Conservation (phyloP, 176 grass and related monocot species). For the Tillandsia fasciculata region DNA sequence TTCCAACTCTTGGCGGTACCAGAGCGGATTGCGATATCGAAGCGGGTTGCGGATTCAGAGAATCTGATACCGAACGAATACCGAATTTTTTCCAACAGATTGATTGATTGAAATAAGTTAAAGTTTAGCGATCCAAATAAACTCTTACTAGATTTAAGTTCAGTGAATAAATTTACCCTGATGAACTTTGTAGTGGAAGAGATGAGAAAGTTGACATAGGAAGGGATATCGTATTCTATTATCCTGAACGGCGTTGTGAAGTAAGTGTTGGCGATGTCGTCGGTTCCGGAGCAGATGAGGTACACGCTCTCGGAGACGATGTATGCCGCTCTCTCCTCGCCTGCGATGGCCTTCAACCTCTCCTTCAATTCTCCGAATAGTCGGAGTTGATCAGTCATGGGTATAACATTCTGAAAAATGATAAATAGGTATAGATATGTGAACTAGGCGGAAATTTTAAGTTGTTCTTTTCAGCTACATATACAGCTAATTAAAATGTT, state of each 20-base stretch:
- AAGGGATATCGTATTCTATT: conserved; percentile 31
- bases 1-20: too few species aligned
- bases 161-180: conserved; percentile 15
- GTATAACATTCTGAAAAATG: conserved; percentile 24
- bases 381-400: conserved; percentile 31
- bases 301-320: conserved; percentile 28
- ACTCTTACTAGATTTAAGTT: not conserved
- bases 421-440: too few species aligned
- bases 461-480: too few species aligned
- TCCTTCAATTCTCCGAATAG: conserved; percentile 46
- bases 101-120: not conserved
- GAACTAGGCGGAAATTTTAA: too few species aligned
- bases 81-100: too few species aligned
- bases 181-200: conserved; percentile 27
- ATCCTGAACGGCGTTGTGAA: conserved; percentile 20
- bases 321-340: conserved; percentile 19
- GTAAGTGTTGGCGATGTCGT: conserved; percentile 56
- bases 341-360: conserved; percentile 29
- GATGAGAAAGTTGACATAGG: conserved; percentile 36
- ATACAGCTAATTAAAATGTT: too few species aligned
- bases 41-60: too few species aligned
- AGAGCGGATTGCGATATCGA: too few species aligned
- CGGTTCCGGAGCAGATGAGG: conserved; percentile 30
- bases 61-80: too few species aligned
- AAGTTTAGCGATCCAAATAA: not conserved